Evolutionary conservation across 306 rosid genomes (phyloP), one percentile per base, ranked within the genome.

Genomic region (Trifolium subterraneum): DNA sequence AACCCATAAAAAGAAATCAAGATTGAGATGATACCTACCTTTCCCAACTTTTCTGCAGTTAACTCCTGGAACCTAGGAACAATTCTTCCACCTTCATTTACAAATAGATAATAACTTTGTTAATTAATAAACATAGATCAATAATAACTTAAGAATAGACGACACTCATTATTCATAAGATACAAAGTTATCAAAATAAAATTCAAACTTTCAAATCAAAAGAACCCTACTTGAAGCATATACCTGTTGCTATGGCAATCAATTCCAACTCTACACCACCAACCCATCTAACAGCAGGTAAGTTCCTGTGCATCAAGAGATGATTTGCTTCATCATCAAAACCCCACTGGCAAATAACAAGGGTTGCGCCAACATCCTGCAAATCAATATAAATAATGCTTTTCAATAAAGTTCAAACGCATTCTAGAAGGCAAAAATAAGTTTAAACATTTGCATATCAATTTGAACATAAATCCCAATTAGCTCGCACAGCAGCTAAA

Each of bases 281-380:
- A 60, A 95, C 99, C 98, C 99, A 95, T 89, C 99, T 88, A 58
- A 92, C 99, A 72, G 99, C 98, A 14, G 98, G 99, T 81, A 95
- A 84, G 81, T 95, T 87, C 79, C 99, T 87, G 84, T 92, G 90
- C 98, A 95, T 90, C 79, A 95, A 84, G 50, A 95, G 90, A 81
- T 95, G 99, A 80, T 95, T 95, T 80, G 99, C 99, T 82, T 95
- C 99, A 83, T 95, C 99, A 80, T 95, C 99, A 78, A 95, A 95
- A 42, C 99, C 99, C 98, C 97, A 95, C 68, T 95, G 99, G 68
- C 99, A 95, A 79, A 95, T 92, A 67, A 92, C 99, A 83, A 92
- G 85, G 63, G 97, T 92, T 74, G 99, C 96, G 29, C 97, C 99
- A 29, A 87, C 95, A 76, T 94, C 97, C 96, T 94, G 86, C 68